Conservation (phyloP, 768 basidiomycete genomes). For the Pleurotus eryngii region DNA sequence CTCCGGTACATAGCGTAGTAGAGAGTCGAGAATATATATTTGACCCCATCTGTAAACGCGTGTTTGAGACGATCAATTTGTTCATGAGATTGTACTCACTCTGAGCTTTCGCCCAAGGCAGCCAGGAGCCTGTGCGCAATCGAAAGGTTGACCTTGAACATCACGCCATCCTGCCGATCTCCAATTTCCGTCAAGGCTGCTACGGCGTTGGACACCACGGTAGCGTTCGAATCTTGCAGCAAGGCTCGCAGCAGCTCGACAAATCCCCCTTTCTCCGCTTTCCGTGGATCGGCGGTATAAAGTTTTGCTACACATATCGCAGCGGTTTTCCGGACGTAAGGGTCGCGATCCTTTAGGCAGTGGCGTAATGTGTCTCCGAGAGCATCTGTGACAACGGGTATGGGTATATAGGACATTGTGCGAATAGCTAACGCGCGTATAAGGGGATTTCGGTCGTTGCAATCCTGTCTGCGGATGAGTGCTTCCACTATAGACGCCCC, state of each 20-base stretch:
- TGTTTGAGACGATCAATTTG: conserved; percentile 2
- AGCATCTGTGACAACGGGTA: conserved; percentile 81
- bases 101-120: conserved; percentile 93
- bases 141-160: conserved; percentile 83
- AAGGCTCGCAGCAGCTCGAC: conserved; percentile 89
- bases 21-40: conserved; percentile 93
- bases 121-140: conserved; percentile 88
- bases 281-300: conserved; percentile 82
- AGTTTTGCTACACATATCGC: conserved; percentile 97
- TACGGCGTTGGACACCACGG: conserved; percentile 96
- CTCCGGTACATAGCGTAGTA: conserved; percentile 93
- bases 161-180: conserved; percentile 91
- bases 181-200: conserved; percentile 97
- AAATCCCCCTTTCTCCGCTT: conserved; percentile 87
- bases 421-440: conserved; percentile 96
- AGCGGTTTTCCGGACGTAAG: conserved; percentile 98
- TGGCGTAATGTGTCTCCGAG: conserved; percentile 89
- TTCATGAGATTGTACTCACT: conserved; percentile 54
- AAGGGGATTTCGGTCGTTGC: conserved; percentile 92
- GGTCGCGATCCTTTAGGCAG: conserved; percentile 89
- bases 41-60: conserved; percentile 83
- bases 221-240: conserved; percentile 91
- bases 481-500: conserved; percentile 8
- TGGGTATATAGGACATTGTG: conserved; percentile 98
- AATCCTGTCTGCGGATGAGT: conserved; percentile 59